phyloP scores from a whole-genome alignment of 1,284 basidiomycete species.

The Microbotryum intermedium region DNA sequence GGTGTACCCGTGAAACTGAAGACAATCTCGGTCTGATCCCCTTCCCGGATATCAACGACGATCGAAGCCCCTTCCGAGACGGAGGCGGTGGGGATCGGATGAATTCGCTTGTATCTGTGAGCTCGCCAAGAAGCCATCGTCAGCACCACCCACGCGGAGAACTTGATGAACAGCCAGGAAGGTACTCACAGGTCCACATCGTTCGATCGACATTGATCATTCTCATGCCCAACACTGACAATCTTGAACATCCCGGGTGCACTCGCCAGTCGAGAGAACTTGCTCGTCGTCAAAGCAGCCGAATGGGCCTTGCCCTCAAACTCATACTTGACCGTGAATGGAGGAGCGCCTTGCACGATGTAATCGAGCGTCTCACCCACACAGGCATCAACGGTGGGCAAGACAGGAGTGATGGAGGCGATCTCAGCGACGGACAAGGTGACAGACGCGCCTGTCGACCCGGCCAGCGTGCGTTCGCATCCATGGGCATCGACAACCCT shows the following conservation, averaged over 20 bases:
- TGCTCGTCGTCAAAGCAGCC: conserved; percentile 62
- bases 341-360: conserved; percentile 87
- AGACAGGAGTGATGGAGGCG: conserved; percentile 79
- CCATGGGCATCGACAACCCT: conserved; percentile 65
- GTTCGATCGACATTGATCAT: conserved; percentile 32
- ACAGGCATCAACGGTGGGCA: conserved; percentile 70
- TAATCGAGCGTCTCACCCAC: conserved; percentile 86
- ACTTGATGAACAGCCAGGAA: neutral
- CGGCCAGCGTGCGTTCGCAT: conserved; percentile 53
- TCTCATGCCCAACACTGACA: conserved; percentile 71
- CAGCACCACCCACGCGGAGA: neutral
- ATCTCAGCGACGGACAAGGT: conserved; percentile 65
- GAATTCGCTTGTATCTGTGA: conserved; percentile 62
- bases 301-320: conserved; percentile 66
- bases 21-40: conserved; percentile 56
- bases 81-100: conserved; percentile 74
- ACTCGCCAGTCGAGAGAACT: conserved; percentile 74
- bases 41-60: conserved; percentile 81
- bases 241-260: conserved; percentile 72
- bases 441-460: neutral
- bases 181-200: conserved; percentile 54
- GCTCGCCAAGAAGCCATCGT: neutral
- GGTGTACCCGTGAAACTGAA: conserved; percentile 83
- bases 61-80: conserved; percentile 74
- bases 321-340: conserved; percentile 86